Percentiles rank a stretch among this genome's conserved stretches.
These are phyloP conservation scores for Hypoxylon sp. DNA, from an alignment of 2,329 filamentous ascomycete species.

Conservation along the genomic window DNA sequence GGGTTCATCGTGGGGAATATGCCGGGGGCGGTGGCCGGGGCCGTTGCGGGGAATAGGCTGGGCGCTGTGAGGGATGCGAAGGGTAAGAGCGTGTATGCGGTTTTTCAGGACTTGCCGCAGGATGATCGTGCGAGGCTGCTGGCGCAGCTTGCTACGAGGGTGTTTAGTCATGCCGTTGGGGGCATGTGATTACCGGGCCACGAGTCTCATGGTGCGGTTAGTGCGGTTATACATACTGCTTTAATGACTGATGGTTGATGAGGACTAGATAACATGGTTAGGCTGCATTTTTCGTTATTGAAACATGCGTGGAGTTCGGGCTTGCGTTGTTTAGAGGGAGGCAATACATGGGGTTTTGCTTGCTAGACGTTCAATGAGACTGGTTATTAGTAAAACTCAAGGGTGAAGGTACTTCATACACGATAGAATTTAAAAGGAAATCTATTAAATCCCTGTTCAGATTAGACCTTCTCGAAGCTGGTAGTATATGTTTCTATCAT, in stretches of 20 bases:
- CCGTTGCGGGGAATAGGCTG: constrained; percentile 91
- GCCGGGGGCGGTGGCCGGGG: constrained; percentile 87
- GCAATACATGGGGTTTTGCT: constrained; percentile 1
- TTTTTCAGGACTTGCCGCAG: constrained; percentile 89
- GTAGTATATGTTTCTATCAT: not conserved
- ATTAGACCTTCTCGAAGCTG: not conserved
- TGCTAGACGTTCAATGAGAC: constrained; percentile 1
- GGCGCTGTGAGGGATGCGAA: constrained; percentile 89
- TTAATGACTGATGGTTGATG: not conserved
- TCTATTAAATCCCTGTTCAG: not conserved
- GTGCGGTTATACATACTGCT: not conserved
- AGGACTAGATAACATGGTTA: constrained; percentile 2
- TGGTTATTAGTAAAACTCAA: not conserved
- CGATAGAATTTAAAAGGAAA: constrained; percentile 2
- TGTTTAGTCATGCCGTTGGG: constrained; percentile 81
- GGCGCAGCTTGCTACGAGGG: constrained; percentile 85
- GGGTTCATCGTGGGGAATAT: constrained; percentile 97
- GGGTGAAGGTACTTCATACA: not conserved
- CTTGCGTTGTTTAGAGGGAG: constrained; percentile 4
- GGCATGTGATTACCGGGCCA: constrained; percentile 61
- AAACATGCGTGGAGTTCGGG: constrained; percentile 32
- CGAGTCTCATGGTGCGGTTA: not conserved
- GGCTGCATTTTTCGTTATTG: constrained; percentile 11
- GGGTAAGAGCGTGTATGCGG: constrained; percentile 94
- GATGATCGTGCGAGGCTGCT: constrained; percentile 84